Evolutionary conservation across 441 rosid genomes (phyloP), one percentile per base, ranked within the genome.

Genomic region (Euphorbia schlechtendalii): DNA sequence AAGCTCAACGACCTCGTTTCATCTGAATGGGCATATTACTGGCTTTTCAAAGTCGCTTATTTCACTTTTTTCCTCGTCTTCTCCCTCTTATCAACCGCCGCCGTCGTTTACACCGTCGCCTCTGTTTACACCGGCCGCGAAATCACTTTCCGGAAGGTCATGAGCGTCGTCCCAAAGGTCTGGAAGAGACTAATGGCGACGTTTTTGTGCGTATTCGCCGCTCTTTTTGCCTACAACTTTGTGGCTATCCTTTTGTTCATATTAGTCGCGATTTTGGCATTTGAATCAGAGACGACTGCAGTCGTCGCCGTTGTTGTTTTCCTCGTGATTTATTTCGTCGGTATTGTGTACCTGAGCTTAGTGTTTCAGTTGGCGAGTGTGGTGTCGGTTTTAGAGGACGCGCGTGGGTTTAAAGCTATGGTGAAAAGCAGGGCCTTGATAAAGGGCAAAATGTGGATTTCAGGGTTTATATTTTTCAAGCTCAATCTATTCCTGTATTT

Each of bases 81-180:
- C 61, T 78, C 85, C 43, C 83, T 83, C 30, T 71, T 85, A 8
- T 85, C 90, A 0, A 83, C 85, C 0, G 71, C 90, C 0, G 85
- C 88, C 1, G 81, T 80, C 8, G 88, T 83, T 43, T 85, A 83
- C 77, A 76, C 88, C 70, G 53, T 83, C 25, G 86, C 90, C 0
- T 71, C 70, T 25, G 48, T 78, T 9, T 81, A 83, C 68, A 76
- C 90, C 0, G 77, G 59, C 58, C 66, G 74, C 8, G 78, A 75
- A 3, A 57, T 82, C 48, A 24, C 55, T 1, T 81, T 85, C 59
- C 7, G 25, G n/a, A 81, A 77, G 63, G 83, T 80, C 51, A 71
- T 82, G 68, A 80, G 78, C 52, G 86, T 81, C 9, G 86, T 85
- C 21, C 88, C 88, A 0, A 77, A 66, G 76, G 88, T 85, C 2